Percentiles rank a stretch among this genome's conserved stretches.
Evolutionary conservation across 2,329 filamentous ascomycete genomes (phyloP).

Genomic region (Madurella fahalii): DNA sequence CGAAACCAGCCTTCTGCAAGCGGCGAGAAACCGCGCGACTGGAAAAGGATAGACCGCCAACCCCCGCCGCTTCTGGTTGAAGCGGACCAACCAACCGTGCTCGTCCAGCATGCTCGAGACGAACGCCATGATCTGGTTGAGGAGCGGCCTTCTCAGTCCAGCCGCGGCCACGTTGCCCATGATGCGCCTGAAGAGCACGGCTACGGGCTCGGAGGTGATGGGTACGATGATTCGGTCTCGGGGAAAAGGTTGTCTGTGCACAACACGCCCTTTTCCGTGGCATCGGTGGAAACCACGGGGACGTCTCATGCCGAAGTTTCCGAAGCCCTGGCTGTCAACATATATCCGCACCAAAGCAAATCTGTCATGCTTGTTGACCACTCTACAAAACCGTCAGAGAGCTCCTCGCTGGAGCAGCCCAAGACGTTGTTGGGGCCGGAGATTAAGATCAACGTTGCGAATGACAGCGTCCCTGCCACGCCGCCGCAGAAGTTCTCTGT

Average conservation of each 20-base stretch:
- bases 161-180: conserved; percentile 6
- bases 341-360: conserved; percentile 62
- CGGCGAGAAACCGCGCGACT: neutral
- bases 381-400: conserved; percentile 47
- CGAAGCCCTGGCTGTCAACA: conserved; percentile 58
- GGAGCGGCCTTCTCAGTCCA: conserved; percentile 1
- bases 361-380: conserved; percentile 60
- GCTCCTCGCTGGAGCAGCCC: conserved; percentile 34
- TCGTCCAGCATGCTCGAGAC: conserved; percentile 12
- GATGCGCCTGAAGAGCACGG: conserved; percentile 29
- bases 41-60: neutral
- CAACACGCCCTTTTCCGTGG: conserved; percentile 59
- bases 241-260: conserved; percentile 51
- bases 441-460: conserved; percentile 37
- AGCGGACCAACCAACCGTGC: conserved; percentile 8
- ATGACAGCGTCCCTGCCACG: conserved; percentile 43
- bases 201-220: conserved; percentile 41
- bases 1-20: conserved; percentile 11
- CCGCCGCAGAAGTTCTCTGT: conserved; percentile 50
- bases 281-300: conserved; percentile 57
- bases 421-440: conserved; percentile 26
- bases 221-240: conserved; percentile 51
- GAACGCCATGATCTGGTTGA: conserved; percentile 10
- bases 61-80: neutral
- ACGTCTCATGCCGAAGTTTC: conserved; percentile 59